Evolutionary conservation across 2,329 filamentous ascomycete genomes (phyloP).

Genomic region (Drechslera avenae): DNA sequence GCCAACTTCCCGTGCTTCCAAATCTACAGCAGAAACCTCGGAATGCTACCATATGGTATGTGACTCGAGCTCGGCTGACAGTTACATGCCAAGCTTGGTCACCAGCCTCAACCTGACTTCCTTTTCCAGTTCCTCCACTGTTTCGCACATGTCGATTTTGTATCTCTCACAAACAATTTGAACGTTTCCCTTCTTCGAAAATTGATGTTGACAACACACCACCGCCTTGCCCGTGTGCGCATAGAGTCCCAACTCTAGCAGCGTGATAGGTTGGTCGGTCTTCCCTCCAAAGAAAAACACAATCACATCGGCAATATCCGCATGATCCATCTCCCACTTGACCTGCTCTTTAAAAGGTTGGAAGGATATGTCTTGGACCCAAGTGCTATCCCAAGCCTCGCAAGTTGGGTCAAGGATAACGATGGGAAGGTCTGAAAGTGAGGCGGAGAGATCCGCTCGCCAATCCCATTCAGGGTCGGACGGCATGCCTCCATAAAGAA

Average conservation of each 20-base stretch:
- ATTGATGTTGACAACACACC: slow-evolving; percentile 60
- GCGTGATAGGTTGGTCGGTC: slow-evolving; percentile 58
- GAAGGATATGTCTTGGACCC: slow-evolving; percentile 60
- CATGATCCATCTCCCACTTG: slow-evolving; percentile 66
- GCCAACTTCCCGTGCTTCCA: neutral
- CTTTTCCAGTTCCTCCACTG: slow-evolving; percentile 49
- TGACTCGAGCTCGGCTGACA: neutral
- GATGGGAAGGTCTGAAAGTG: slow-evolving; percentile 52
- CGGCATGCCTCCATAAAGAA: slow-evolving; percentile 64
- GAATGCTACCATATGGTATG: neutral
- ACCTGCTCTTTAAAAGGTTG: slow-evolving; percentile 61
- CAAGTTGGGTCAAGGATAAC: slow-evolving; percentile 64
- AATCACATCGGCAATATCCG: slow-evolving; percentile 60
- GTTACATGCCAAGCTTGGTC: slow-evolving; percentile 5
- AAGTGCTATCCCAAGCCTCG: slow-evolving; percentile 62
- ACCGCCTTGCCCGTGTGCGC: slow-evolving; percentile 53
- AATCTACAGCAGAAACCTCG: neutral
- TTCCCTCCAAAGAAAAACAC: slow-evolving; percentile 59
- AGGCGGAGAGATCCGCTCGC: slow-evolving; percentile 54
- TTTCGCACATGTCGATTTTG: slow-evolving; percentile 53
- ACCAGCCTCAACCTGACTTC: slow-evolving; percentile 34
- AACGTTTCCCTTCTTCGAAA: slow-evolving; percentile 66
- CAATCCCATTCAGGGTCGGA: slow-evolving; percentile 51
- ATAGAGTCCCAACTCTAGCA: slow-evolving; percentile 66
- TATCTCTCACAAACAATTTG: slow-evolving; percentile 58